Base-by-base conservation (phyloP, 331 rosid species). In the Acacia concinna region DNA sequence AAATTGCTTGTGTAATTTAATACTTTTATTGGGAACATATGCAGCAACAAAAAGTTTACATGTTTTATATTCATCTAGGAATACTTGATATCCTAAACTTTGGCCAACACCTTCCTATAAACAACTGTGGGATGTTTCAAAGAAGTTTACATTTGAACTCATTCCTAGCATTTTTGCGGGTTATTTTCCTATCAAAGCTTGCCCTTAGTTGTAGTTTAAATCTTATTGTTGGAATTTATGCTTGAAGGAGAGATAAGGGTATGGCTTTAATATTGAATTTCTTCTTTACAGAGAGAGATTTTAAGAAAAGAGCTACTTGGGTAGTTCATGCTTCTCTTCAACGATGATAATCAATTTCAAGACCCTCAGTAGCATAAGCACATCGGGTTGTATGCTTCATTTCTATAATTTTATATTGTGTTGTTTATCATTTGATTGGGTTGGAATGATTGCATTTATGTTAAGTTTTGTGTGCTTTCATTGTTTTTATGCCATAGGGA, bases 41-140 rank as follows among this genome's bases (percentile, higher is more conserved):
- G 44, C 68, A 27, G 63, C 37, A 25, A 64, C 17, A 66, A 65
- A 34, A 41, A 71, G 60, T 25, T 13, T 64, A 27, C 1, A 7
- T 38, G 43, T 73, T 71, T 83, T 34, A 31, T 20, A n/a, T 67
- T 62, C 62, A 23, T 79, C 81, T 82, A 95, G 96, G 99, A 98
- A 98, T 34, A 52, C 62, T 59, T 97, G 99, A 78, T 95, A 95
- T 91, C 98, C 99, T 2, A 88, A 88, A 81, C 94, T 95, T 66
- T 95, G 99, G 98, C 98, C 99, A 72, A 84, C 94, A 78, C 80
- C 94, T 78, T 76, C 92, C 41, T 93, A 97, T 73, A 90, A 63
- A 85, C 91, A 91, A 84, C 98, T 98, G 20, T n/a, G 3, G 1
- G 97, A 93, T 80, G 96, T 95, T 85, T 75, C 97, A 47, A 93